Base-by-base conservation (phyloP, 768 basidiomycete species). In the Tricholoma hemisulphureum region DNA sequence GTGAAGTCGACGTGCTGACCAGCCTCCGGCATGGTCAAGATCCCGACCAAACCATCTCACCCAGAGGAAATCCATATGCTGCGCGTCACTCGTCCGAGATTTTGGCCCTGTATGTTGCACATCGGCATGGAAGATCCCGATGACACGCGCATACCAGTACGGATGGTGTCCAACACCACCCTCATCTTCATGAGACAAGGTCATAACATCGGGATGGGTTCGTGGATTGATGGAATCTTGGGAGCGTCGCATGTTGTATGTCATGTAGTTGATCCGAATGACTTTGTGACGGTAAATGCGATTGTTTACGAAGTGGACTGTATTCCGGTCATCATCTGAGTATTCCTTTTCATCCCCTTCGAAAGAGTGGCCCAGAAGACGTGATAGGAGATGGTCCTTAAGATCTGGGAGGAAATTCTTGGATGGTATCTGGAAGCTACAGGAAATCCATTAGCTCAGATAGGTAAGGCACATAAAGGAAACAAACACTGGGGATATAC, bases 141-240 rank as follows among this genome's bases (percentile, higher is more conserved):
- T 55, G 20, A 72, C 52, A 32, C 69, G 9, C 26, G 69, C 62
- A 65, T 78, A 78, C 70, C 69, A 64, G 54, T 67, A 65, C 0
- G 75, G 72, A 52, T 71, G 49, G 3, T 58, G 61, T n/a, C 65
- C 57, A 20, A 55, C 16, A 0, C 35, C 56, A 10, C 32, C 60
- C n/a, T 64, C 59, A 13, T 59, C 60, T 3, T 60, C 67, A 6
- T 69, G 67, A 23, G 67, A 68, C 0, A 51, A 62, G 9, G 72
- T 55, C 62, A 73, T 77, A 16, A 82, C 56, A 23, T 79, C 69
- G 0, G 67, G 51, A 2, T 75, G 71, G 0, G 67, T 71, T 1
- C 58, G 53, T 3, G 71, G 66, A 51, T 79, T 77, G 52, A 82
- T 63, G 1, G 68, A 56, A 56, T 80, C 77, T 61, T 78, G 73